Percentiles rank a stretch among this genome's conserved stretches.
phyloP scores from a whole-genome alignment of 2,329 filamentous ascomycete species.

The Parastagonospora nodorum region DNA sequence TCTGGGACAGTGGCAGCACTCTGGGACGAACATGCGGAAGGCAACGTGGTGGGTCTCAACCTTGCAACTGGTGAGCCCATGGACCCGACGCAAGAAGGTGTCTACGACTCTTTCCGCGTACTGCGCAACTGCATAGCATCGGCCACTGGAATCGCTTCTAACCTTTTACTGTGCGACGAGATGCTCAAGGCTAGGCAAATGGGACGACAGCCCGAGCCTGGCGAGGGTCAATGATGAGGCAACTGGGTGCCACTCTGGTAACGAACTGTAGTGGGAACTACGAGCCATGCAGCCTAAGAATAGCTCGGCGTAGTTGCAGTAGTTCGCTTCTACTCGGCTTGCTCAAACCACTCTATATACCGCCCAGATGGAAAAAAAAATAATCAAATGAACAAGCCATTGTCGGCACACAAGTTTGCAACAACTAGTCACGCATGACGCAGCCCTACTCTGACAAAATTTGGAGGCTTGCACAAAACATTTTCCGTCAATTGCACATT shows the following conservation, averaged over 20 bases:
- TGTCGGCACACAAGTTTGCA: neutral
- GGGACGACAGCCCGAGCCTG: conserved; percentile 50
- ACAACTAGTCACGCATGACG: neutral
- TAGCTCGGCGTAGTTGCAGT: neutral
- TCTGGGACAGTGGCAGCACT: conserved; percentile 71
- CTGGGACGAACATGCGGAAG: conserved; percentile 83
- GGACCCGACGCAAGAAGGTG: conserved; percentile 90
- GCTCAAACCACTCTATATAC: neutral
- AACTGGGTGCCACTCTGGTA: neutral
- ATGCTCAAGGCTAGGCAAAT: conserved; percentile 97
- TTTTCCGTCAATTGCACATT: neutral
- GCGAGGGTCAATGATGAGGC: conserved; percentile 25
- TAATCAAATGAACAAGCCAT: neutral
- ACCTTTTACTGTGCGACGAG: conserved; percentile 94
- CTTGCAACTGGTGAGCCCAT: conserved; percentile 87
- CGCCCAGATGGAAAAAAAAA: conserved; percentile 1
- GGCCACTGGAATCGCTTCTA: conserved; percentile 92
- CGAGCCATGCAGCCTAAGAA: neutral
- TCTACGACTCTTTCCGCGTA: conserved; percentile 96
- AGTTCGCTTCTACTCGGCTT: neutral
- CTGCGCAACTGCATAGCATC: conserved; percentile 92
- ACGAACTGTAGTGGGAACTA: neutral
- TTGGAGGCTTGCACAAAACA: neutral
- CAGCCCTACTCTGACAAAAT: no score
- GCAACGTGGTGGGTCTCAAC: conserved; percentile 84